These are phyloP conservation scores for Scedosporium apiospermum DNA, from an alignment of 2,329 filamentous ascomycete species.

Conservation along the genomic window DNA sequence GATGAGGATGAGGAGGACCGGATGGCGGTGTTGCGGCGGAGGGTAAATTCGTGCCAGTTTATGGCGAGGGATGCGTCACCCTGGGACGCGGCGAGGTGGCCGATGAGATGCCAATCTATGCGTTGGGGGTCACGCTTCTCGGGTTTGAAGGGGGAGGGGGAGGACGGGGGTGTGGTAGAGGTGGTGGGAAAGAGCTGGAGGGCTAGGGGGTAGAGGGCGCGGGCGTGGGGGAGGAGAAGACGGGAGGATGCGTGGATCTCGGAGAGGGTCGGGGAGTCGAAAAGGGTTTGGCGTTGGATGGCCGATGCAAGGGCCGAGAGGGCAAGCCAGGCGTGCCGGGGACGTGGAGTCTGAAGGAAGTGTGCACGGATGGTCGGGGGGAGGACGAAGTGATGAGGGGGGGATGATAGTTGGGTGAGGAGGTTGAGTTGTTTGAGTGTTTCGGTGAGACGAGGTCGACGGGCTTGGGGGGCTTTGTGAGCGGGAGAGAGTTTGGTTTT, in stretches of 20 bases:
- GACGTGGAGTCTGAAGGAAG: neutral
- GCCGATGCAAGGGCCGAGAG: neutral
- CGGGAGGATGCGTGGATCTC: neutral
- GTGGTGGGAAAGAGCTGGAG: neutral
- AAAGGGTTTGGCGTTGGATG: neutral
- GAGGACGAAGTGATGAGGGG: neutral
- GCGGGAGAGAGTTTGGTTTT: neutral
- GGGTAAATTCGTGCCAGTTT: neutral
- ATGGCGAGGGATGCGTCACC: neutral
- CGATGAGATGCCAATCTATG: constrained; percentile 1
- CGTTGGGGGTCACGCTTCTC: constrained; percentile 2
- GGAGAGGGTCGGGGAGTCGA: constrained; percentile 1
- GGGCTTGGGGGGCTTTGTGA: neutral
- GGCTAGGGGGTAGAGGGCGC: neutral
- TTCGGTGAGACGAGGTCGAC: neutral
- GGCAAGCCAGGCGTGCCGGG: constrained; percentile 5
- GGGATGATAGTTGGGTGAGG: neutral
- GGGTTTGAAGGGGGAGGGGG: neutral
- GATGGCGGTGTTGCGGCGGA: neutral
- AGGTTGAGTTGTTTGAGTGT: neutral
- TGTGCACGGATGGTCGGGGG: neutral
- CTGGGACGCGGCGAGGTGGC: constrained; percentile 1
- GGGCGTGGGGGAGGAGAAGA: neutral
- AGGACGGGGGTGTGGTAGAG: neutral
- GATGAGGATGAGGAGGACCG: neutral